These are phyloP conservation scores for Bacterosira constricta DNA, from an alignment of 108 stramenopile genomes.

Conservation along the genomic window DNA sequence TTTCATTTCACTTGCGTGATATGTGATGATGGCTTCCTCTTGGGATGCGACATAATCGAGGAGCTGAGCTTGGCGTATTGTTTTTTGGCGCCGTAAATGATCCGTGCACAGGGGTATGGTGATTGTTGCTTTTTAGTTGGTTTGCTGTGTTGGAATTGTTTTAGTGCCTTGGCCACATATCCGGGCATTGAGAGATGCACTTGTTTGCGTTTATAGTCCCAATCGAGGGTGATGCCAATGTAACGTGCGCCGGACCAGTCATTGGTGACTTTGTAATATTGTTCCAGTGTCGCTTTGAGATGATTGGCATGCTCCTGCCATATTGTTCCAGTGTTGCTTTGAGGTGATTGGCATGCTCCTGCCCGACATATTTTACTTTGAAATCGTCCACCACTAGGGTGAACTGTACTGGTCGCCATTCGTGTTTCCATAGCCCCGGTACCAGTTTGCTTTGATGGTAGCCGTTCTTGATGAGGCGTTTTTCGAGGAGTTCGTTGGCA, in stretches of 20 bases:
- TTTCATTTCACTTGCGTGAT: no score
- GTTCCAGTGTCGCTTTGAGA: not conserved
- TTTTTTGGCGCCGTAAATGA: conserved; percentile 1
- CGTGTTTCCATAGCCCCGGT: not conserved
- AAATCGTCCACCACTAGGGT: not conserved
- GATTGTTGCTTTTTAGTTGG: not conserved
- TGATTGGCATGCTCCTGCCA: no score
- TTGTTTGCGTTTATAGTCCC: not conserved
- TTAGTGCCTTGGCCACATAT: not conserved
- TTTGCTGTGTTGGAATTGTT: not conserved
- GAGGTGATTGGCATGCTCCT: not conserved
- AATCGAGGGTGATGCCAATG: not conserved
- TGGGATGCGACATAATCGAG: no score
- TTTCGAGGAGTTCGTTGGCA: not conserved
- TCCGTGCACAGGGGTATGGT: not conserved
- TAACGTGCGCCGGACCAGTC: not conserved
- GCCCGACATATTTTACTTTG: not conserved
- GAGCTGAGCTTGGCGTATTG: conserved; percentile 1
- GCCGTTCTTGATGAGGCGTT: not conserved
- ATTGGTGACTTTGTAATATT: not conserved
- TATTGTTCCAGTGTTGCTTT: conserved; percentile 5
- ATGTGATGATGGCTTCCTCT: no score
- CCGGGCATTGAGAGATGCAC: not conserved
- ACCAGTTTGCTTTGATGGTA: not conserved
- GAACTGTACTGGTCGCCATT: not conserved